phyloP scores from a whole-genome alignment of 257 asterid species.

The Scutellaria baicalensis region DNA sequence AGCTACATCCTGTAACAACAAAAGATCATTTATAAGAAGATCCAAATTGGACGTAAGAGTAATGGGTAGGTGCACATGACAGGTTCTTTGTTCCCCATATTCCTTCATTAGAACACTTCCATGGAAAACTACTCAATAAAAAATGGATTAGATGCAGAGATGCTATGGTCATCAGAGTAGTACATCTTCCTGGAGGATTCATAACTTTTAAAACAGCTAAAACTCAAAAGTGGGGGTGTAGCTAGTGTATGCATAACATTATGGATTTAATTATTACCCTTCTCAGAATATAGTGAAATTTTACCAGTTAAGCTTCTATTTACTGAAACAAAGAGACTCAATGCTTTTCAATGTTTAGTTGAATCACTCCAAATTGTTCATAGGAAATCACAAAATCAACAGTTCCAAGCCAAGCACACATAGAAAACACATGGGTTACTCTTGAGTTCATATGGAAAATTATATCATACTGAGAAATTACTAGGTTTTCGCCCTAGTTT shows the following conservation, averaged over 20 bases:
- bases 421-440: not conserved
- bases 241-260: not conserved
- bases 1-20: constrained; percentile 71
- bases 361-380: not conserved
- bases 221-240: not conserved
- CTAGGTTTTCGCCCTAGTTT: not conserved
- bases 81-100: not conserved
- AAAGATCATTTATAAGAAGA: constrained; percentile 17
- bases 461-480: not conserved
- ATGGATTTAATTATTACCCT: not conserved
- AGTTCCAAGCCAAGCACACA: not conserved
- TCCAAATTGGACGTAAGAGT: constrained; percentile 1
- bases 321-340: not conserved
- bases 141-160: not conserved
- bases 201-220: not conserved
- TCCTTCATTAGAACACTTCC: not conserved
- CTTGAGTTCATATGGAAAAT: not conserved
- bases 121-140: not conserved
- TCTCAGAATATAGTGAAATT: not conserved
- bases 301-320: not conserved
- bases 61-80: not conserved
- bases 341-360: not conserved
- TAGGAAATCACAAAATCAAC: not conserved
- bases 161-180: not conserved
- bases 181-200: not conserved